These are phyloP conservation scores for Colletotrichum sp. DNA, from an alignment of 2,329 filamentous ascomycete species.

Conservation along the genomic window DNA sequence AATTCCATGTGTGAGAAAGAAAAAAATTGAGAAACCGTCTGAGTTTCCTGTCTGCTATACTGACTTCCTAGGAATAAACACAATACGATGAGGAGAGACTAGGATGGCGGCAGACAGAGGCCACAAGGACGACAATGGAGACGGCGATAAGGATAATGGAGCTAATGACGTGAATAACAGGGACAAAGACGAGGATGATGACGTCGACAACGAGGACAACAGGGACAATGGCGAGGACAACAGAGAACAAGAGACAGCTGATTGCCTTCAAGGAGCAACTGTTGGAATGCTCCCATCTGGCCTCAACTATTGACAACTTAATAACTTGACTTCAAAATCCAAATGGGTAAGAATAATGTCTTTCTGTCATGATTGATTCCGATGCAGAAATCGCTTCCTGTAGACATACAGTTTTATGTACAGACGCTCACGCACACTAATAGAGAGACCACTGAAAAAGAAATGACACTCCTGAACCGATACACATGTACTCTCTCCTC, in stretches of 20 bases:
- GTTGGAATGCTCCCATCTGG: background rate
- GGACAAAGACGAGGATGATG: background rate
- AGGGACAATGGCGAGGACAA: too few species aligned
- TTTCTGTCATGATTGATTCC: background rate
- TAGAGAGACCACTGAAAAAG: background rate
- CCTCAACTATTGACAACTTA: background rate
- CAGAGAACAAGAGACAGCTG: too few species aligned
- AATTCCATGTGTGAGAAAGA: background rate
- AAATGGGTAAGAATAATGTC: background rate
- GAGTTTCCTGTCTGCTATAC: background rate
- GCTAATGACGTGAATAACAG: background rate
- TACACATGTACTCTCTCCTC: background rate
- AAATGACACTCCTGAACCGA: background rate
- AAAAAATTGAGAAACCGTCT: background rate
- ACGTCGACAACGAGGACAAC: background rate
- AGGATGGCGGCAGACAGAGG: background rate
- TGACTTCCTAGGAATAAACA: background rate
- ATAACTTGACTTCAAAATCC: background rate
- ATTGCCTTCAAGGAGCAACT: background rate
- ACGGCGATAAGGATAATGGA: background rate
- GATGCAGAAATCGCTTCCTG: background rate
- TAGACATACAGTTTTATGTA: constrained; percentile 3
- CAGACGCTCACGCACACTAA: background rate
- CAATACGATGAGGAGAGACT: background rate
- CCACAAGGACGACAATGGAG: background rate